Evolutionary conservation across 306 rosid species (phyloP).

Genomic region (Inga laurina): DNA sequence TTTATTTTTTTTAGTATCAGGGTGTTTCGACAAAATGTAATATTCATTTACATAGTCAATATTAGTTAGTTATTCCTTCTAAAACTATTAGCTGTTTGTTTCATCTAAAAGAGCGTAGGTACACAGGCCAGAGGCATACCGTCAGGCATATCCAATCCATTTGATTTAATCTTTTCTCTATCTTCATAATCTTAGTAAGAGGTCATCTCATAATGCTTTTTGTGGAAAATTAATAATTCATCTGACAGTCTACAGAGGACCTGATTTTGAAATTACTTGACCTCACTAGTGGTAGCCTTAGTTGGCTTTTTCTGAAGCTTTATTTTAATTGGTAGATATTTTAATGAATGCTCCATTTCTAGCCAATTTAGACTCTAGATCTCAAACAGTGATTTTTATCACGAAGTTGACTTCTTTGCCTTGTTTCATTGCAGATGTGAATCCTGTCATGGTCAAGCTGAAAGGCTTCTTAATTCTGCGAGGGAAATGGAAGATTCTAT

Average conservation of each 20-base stretch:
- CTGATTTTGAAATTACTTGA: background rate
- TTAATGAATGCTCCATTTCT: background rate
- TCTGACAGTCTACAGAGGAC: background rate
- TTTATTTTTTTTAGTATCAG: background rate
- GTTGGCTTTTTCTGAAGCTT: background rate
- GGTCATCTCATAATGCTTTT: background rate
- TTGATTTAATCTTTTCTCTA: background rate
- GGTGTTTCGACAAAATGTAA: background rate
- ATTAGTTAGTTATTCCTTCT: background rate
- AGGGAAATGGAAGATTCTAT: conserved; percentile 99
- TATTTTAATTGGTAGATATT: background rate
- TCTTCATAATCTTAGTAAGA: background rate
- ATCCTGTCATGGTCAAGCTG: conserved; percentile 99
- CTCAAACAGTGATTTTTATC: conserved; percentile 1
- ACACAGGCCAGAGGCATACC: background rate
- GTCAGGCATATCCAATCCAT: background rate
- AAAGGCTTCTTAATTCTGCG: conserved; percentile 97
- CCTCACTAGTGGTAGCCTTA: background rate
- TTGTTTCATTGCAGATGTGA: conserved; percentile 74
- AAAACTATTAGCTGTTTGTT: background rate
- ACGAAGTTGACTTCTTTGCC: conserved; percentile 20
- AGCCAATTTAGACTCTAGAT: background rate
- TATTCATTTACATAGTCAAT: background rate
- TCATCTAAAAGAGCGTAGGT: background rate
- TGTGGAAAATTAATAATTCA: background rate